phyloP scores from a whole-genome alignment of 768 basidiomycete genomes.

The Podaxis sp. region DNA sequence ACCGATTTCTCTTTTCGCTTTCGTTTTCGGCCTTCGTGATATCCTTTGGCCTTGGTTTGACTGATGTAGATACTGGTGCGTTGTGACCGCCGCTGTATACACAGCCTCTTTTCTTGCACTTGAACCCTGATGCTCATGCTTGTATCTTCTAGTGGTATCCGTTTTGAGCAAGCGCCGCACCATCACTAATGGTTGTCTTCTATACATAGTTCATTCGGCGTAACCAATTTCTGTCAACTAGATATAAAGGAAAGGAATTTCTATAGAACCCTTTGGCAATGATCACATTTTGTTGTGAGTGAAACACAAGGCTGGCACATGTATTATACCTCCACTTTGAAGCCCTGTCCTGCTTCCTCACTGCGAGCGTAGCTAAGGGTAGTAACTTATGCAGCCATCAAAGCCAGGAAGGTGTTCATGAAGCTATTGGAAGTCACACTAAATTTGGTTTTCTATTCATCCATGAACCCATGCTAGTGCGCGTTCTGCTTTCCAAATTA shows the following conservation, averaged over 20 bases:
- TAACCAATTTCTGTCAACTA: background rate
- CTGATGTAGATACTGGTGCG: slow-evolving; percentile 38
- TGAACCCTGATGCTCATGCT: slow-evolving; percentile 19
- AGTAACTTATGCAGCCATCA: background rate
- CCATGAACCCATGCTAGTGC: slow-evolving; percentile 1
- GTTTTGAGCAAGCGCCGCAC: slow-evolving; percentile 84
- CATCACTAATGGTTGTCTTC: slow-evolving; percentile 49
- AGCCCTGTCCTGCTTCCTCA: background rate
- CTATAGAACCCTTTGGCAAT: background rate
- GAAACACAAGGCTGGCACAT: slow-evolving; percentile 18
- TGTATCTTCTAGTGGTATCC: slow-evolving; percentile 65
- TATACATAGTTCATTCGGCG: slow-evolving; percentile 1
- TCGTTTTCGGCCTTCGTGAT: background rate
- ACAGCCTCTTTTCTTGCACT: slow-evolving; percentile 1
- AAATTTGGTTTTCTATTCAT: background rate
- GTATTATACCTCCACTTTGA: background rate
- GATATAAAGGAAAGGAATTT: background rate
- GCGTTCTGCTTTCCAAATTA: slow-evolving; percentile 12
- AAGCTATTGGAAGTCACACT: background rate
- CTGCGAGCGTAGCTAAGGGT: background rate
- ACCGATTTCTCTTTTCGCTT: background rate
- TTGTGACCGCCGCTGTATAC: slow-evolving; percentile 5
- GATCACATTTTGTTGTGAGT: background rate
- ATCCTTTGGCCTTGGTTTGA: background rate
- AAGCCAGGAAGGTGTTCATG: background rate